A percentile compares a stretch with the other conserved stretches of the same genome.
These are phyloP conservation scores for Phytophthora syringae DNA, from an alignment of 352 stramenopile species.

Conservation along the genomic window DNA sequence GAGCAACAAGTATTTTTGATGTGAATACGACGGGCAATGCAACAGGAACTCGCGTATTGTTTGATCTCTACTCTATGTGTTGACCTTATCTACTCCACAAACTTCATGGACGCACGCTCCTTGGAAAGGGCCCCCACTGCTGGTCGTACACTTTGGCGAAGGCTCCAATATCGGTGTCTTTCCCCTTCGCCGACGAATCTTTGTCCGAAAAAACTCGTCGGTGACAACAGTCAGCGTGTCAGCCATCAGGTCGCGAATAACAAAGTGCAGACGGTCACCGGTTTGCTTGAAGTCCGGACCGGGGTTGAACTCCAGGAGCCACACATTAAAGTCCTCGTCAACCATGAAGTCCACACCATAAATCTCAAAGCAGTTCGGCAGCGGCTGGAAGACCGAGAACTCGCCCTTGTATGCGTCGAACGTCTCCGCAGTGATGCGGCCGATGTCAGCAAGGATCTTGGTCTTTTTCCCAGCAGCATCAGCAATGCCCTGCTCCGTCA, in stretches of 20 bases:
- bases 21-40: conserved; percentile 13
- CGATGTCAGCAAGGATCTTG: conserved; percentile 69
- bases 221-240: conserved; percentile 67
- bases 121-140: conserved; percentile 58
- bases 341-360: conserved; percentile 84
- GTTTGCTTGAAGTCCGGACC: conserved; percentile 84
- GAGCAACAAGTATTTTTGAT: conserved; percentile 73
- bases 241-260: conserved; percentile 69
- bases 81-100: conserved; percentile 40
- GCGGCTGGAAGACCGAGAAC: conserved; percentile 75
- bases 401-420: conserved; percentile 79
- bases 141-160: conserved; percentile 68
- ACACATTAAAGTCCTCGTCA: conserved; percentile 71
- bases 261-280: conserved; percentile 55
- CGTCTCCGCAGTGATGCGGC: conserved; percentile 61
- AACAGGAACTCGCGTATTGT: conserved; percentile 9
- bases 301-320: conserved; percentile 79
- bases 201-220: conserved; percentile 54
- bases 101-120: conserved; percentile 58
- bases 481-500: conserved; percentile 47
- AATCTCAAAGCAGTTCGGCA: conserved; percentile 78
- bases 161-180: conserved; percentile 37
- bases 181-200: conserved; percentile 11
- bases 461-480: conserved; percentile 49
- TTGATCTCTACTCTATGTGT: conserved; percentile 31